Percentiles rank a stretch among this genome's conserved stretches.
Evolutionary conservation across 306 rosid species (phyloP).

Genomic region (Chamaecrista fasciculata): DNA sequence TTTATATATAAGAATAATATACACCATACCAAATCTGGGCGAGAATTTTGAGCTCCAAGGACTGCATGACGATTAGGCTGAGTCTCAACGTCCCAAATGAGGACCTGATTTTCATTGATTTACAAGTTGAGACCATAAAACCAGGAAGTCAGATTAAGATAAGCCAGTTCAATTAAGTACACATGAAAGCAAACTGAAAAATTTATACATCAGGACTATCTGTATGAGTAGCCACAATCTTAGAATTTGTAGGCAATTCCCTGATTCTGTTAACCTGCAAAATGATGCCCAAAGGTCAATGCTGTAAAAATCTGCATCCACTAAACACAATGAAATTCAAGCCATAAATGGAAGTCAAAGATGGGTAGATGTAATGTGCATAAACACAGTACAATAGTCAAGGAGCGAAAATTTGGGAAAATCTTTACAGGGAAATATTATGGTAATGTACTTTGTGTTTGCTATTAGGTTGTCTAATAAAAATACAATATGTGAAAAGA

Average conservation of each 20-base stretch:
- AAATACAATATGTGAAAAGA: too few species aligned
- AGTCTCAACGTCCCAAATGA: constrained; percentile 96
- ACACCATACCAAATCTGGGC: constrained; percentile 85
- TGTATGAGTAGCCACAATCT: constrained; percentile 96
- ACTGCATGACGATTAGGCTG: constrained; percentile 99
- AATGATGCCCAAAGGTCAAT: constrained; percentile 19
- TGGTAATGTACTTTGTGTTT: background rate
- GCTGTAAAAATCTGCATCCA: constrained; percentile 6
- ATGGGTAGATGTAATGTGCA: background rate
- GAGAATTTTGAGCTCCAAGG: constrained; percentile 90
- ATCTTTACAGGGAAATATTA: background rate
- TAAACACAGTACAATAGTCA: background rate
- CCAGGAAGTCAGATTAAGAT: constrained; percentile 8
- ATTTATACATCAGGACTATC: constrained; percentile 92
- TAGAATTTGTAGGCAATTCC: constrained; percentile 89
- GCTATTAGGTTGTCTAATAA: background rate
- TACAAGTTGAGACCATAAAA: constrained; percentile 13
- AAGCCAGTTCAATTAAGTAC: background rate
- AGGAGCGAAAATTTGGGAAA: background rate
- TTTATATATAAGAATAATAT: background rate
- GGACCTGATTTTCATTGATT: constrained; percentile 55
- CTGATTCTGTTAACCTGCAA: constrained; percentile 96
- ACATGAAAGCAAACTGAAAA: constrained; percentile 11
- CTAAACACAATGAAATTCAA: constrained; percentile 8
- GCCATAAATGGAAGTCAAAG: constrained; percentile 5